Conservation (phyloP, 2,329 filamentous ascomycete genomes). For the Epichloe typhina region DNA sequence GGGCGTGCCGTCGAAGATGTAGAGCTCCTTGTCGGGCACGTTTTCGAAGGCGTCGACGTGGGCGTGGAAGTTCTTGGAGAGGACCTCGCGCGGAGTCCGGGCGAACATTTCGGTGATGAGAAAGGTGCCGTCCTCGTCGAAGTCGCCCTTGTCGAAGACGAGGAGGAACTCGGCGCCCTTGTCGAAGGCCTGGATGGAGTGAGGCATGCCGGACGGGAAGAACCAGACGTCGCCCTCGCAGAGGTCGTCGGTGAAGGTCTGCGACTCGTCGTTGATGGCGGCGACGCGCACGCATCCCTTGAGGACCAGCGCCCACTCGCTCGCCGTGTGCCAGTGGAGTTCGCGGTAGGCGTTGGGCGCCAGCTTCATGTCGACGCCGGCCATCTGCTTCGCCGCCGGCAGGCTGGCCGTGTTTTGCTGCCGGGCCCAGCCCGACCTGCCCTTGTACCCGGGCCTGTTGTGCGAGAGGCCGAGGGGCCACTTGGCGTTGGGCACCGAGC, state of each 20-base stretch:
- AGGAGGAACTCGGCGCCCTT: slow-evolving; percentile 45
- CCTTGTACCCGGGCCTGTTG: slow-evolving; percentile 30
- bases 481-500: slow-evolving; percentile 31
- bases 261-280: slow-evolving; percentile 38
- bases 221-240: slow-evolving; percentile 20
- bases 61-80: slow-evolving; percentile 41
- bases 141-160: slow-evolving; percentile 47
- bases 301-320: slow-evolving; percentile 38
- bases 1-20: slow-evolving; percentile 39
- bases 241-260: slow-evolving; percentile 33
- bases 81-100: slow-evolving; percentile 36
- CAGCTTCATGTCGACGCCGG: slow-evolving; percentile 46
- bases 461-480: slow-evolving; percentile 43
- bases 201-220: slow-evolving; percentile 36
- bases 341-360: slow-evolving; percentile 46
- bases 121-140: slow-evolving; percentile 47
- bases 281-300: slow-evolving; percentile 39
- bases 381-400: slow-evolving; percentile 36
- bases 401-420: slow-evolving; percentile 40
- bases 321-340: slow-evolving; percentile 48
- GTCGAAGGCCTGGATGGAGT: slow-evolving; percentile 40
- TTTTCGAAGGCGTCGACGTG: slow-evolving; percentile 33
- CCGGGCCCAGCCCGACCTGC: slow-evolving; percentile 37
- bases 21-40: slow-evolving; percentile 33
- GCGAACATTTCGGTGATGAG: slow-evolving; percentile 40